Percentiles rank a stretch among this genome's conserved stretches.
phyloP scores from a whole-genome alignment of 2,329 filamentous ascomycete species.

The Claviceps sorghi region DNA sequence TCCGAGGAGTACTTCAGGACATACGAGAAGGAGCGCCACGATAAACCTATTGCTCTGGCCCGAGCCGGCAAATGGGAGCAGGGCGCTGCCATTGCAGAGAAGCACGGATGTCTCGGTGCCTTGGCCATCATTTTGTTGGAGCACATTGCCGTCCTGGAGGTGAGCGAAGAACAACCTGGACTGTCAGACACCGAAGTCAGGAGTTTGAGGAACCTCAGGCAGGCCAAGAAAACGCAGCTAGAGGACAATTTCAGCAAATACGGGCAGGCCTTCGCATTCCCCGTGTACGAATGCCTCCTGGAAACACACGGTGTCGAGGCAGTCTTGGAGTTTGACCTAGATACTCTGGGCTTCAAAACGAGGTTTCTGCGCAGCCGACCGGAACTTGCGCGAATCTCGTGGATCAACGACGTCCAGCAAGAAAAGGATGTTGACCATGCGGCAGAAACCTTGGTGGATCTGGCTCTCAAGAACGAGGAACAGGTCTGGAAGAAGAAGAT shows the following conservation, averaged over 20 bases:
- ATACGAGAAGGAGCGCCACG: constrained; percentile 35
- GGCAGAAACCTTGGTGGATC: constrained; percentile 51
- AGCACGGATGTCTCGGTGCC: constrained; percentile 38
- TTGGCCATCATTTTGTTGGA: constrained; percentile 42
- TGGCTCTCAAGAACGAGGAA: constrained; percentile 58
- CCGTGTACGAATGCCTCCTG: constrained; percentile 69
- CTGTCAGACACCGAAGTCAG: constrained; percentile 16
- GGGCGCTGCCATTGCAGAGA: constrained; percentile 42
- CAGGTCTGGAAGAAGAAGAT: constrained; percentile 90
- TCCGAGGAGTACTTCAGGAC: constrained; percentile 31
- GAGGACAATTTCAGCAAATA: constrained; percentile 48
- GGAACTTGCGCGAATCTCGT: constrained; percentile 63
- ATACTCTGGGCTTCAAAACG: constrained; percentile 58
- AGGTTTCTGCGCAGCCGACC: constrained; percentile 60
- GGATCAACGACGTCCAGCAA: constrained; percentile 82
- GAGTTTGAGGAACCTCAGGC: constrained; percentile 20
- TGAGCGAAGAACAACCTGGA: constrained; percentile 13
- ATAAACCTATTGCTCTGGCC: constrained; percentile 38
- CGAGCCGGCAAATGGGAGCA: constrained; percentile 42
- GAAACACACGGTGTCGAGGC: constrained; percentile 48
- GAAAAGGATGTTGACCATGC: constrained; percentile 65
- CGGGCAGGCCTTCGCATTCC: constrained; percentile 52
- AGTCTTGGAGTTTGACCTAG: constrained; percentile 56
- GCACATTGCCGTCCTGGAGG: constrained; percentile 30
- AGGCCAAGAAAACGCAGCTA: constrained; percentile 26